A percentile compares a stretch with the other conserved stretches of the same genome.
Conservation (phyloP, 1,284 basidiomycete species). For the Mycena citricolor region DNA sequence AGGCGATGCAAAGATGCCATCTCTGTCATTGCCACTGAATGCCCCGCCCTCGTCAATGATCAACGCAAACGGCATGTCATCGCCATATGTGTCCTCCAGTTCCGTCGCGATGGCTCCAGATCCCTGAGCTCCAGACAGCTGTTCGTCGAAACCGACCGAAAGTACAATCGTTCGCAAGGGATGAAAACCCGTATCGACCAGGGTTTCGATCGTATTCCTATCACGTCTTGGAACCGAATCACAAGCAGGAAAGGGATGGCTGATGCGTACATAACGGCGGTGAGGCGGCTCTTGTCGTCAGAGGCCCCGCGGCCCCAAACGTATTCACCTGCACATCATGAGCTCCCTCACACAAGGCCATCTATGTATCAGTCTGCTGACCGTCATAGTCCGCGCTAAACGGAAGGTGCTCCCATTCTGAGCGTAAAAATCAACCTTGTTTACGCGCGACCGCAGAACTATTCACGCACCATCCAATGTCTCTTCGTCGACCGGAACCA, state of each 20-base stretch:
- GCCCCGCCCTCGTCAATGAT: too few relatives aligned
- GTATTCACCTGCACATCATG: constrained; percentile 24
- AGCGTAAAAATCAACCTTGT: too few relatives aligned
- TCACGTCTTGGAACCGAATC: too few relatives aligned
- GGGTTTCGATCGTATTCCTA: constrained; percentile 41
- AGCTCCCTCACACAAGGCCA: too few relatives aligned
- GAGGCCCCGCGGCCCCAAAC: constrained; percentile 46
- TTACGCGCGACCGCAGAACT: too few relatives aligned
- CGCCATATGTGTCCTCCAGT: too few relatives aligned
- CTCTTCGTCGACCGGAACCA: constrained; percentile 4
- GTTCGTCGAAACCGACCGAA: constrained; percentile 63
- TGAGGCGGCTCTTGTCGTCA: constrained; percentile 46
- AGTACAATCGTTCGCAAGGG: constrained; percentile 51
- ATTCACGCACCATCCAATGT: too few relatives aligned
- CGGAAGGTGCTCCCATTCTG: constrained; percentile 51
- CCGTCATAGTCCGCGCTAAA: constrained; percentile 51
- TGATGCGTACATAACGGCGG: constrained; percentile 34
- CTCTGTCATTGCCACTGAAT: constrained; percentile 19
- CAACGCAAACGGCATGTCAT: too few relatives aligned
- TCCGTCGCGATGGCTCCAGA: too few relatives aligned
- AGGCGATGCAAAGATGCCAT: constrained; percentile 34
- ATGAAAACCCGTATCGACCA: constrained; percentile 42
- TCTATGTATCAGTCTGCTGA: too few relatives aligned
- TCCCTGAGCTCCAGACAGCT: constrained; percentile 45
- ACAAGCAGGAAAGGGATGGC: too few relatives aligned